A percentile compares a stretch with the other conserved stretches of the same genome.
Evolutionary conservation across 306 rosid species (phyloP).

Genomic region (Malus fusca): DNA sequence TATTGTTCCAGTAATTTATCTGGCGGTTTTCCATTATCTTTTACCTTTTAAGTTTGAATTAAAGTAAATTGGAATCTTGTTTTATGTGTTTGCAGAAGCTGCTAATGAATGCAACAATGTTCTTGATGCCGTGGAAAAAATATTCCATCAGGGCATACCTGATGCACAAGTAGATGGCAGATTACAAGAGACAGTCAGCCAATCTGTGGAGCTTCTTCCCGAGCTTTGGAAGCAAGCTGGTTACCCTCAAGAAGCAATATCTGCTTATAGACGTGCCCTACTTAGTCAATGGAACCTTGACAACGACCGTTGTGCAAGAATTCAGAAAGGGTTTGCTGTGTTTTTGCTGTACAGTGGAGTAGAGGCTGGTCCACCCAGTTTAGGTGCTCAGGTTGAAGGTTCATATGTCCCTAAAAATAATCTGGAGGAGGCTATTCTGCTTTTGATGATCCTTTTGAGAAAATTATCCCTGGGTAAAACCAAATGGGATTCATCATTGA

Average conservation of each 20-base stretch:
- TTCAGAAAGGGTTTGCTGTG: conserved; percentile 72
- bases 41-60: conserved; percentile 11
- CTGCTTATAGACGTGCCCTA: conserved; percentile 80
- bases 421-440: conserved; percentile 87
- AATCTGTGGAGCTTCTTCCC: conserved; percentile 94
- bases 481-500: conserved; percentile 84
- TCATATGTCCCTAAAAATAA: conserved; percentile 83
- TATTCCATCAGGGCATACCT: conserved; percentile 61
- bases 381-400: conserved; percentile 70
- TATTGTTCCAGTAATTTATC: not conserved
- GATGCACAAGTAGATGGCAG: conserved; percentile 76
- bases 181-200: conserved; percentile 77
- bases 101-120: conserved; percentile 72
- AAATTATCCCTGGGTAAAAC: conserved; percentile 55
- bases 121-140: conserved; percentile 85
- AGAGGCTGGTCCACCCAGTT: conserved; percentile 86
- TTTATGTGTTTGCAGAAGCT: conserved; percentile 62
- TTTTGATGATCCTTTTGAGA: conserved; percentile 73
- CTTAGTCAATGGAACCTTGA: conserved; percentile 91
- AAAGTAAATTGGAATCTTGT: conserved; percentile 20
- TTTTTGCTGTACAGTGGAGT: conserved; percentile 81
- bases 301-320: conserved; percentile 69
- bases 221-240: conserved; percentile 81
- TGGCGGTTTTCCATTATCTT: not conserved
- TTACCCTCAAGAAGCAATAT: conserved; percentile 54